Evolutionary conservation across 768 basidiomycete genomes (phyloP).

Genomic region (Postia placenta): DNA sequence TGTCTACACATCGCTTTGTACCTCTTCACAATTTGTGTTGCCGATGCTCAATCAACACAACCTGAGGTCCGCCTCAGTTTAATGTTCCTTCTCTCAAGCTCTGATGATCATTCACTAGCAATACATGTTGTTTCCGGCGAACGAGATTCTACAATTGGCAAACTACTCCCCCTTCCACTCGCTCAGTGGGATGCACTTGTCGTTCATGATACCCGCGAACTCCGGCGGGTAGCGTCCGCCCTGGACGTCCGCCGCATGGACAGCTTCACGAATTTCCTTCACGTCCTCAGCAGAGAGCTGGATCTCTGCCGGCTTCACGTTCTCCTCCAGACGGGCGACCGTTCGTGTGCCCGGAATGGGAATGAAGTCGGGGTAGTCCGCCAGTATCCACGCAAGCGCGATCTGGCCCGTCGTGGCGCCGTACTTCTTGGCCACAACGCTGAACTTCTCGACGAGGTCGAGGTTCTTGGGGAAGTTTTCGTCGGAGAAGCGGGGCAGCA

Average conservation of each 20-base stretch:
- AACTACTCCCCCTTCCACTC: too few relatives aligned
- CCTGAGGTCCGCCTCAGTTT: too few relatives aligned
- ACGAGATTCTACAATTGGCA: too few relatives aligned
- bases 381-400: constrained; percentile 24
- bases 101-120: too few relatives aligned
- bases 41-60: too few relatives aligned
- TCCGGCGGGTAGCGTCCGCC: background rate
- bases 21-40: too few relatives aligned
- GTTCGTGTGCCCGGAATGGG: constrained; percentile 2
- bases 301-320: constrained; percentile 2
- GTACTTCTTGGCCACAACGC: constrained; percentile 14
- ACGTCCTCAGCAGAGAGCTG: background rate
- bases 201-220: background rate
- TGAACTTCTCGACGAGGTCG: constrained; percentile 20
- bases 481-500: constrained; percentile 22
- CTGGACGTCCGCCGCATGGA: background rate
- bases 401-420: constrained; percentile 27
- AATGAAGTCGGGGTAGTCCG: constrained; percentile 14
- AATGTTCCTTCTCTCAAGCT: too few relatives aligned
- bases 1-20: too few relatives aligned
- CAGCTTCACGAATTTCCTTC: background rate
- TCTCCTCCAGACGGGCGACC: background rate
- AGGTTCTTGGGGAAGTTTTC: constrained; percentile 26
- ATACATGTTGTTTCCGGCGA: too few relatives aligned
- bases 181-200: background rate